These are phyloP conservation scores for Xylaria venustula DNA, from an alignment of 495 filamentous ascomycete species.

Conservation along the genomic window DNA sequence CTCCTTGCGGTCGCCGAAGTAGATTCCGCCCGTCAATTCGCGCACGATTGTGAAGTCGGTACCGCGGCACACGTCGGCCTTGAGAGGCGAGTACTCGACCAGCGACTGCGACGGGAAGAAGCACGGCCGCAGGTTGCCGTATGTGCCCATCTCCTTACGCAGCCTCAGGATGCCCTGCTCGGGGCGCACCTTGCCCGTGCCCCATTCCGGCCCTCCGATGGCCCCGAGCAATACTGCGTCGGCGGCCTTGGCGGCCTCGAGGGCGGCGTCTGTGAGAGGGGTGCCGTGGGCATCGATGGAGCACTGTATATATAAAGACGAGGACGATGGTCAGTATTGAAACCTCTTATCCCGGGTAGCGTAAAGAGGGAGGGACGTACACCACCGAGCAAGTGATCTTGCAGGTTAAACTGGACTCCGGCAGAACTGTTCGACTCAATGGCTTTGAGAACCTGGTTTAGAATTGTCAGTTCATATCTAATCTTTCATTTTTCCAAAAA, in stretches of 20 bases:
- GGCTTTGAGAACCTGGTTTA: constrained; percentile 66
- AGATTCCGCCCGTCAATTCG: constrained; percentile 93
- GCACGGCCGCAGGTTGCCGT: constrained; percentile 97
- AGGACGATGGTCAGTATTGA: background rate
- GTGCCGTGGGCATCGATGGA: constrained; percentile 82
- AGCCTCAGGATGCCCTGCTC: constrained; percentile 93
- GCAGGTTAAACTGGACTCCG: constrained; percentile 78
- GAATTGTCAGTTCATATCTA: constrained; percentile 7
- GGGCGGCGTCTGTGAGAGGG: constrained; percentile 81
- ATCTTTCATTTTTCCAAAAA: too few relatives aligned
- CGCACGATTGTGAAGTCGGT: constrained; percentile 94
- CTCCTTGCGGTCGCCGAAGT: constrained; percentile 93
- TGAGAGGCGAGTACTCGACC: constrained; percentile 83
- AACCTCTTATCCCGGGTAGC: too few relatives aligned
- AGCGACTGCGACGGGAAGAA: constrained; percentile 91
- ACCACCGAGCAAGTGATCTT: constrained; percentile 89
- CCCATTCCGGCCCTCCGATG: constrained; percentile 98
- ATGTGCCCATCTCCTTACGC: constrained; percentile 90
- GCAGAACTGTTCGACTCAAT: constrained; percentile 67
- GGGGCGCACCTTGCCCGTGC: constrained; percentile 81
- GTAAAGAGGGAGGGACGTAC: constrained; percentile 54
- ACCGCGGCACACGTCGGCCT: constrained; percentile 79
- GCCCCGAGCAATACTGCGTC: constrained; percentile 93
- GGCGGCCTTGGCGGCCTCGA: constrained; percentile 81
- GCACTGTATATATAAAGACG: constrained; percentile 52